A percentile compares a stretch with the other conserved stretches of the same genome.
phyloP scores from a whole-genome alignment of 352 stramenopile genomes.

The Globisporangium spinosum region DNA sequence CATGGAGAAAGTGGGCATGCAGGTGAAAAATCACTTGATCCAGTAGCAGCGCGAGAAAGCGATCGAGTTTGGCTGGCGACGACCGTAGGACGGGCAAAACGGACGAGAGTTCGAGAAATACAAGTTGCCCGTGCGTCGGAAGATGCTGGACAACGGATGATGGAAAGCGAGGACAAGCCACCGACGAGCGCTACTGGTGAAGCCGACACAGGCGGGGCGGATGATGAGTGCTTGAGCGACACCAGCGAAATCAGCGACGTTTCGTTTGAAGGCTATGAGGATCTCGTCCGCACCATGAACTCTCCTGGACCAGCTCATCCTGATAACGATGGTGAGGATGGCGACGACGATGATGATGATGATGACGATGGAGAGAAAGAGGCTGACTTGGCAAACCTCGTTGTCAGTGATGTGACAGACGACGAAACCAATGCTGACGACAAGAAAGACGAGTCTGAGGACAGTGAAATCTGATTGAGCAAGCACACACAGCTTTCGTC shows the following conservation, averaged over 20 bases:
- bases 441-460: slow-evolving; percentile 40
- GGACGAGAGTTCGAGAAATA: slow-evolving; percentile 60
- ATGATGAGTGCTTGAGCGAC: slow-evolving; percentile 27
- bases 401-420: slow-evolving; percentile 50
- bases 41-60: slow-evolving; percentile 60
- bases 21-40: slow-evolving; percentile 51
- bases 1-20: slow-evolving; percentile 42
- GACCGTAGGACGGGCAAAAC: slow-evolving; percentile 63
- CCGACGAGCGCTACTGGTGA: not conserved
- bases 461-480: slow-evolving; percentile 49
- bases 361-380: slow-evolving; percentile 19
- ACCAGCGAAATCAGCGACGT: slow-evolving; percentile 81
- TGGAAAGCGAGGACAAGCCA: slow-evolving; percentile 22
- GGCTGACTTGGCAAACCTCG: slow-evolving; percentile 32
- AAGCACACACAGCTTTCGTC: not conserved
- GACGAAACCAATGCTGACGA: slow-evolving; percentile 28
- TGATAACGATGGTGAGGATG: not conserved
- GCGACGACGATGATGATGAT: slow-evolving; percentile 19
- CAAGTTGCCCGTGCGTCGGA: slow-evolving; percentile 42
- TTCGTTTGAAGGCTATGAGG: slow-evolving; percentile 59
- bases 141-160: slow-evolving; percentile 29
- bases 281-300: slow-evolving; percentile 36
- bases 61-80: slow-evolving; percentile 48
- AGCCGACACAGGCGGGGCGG: slow-evolving; percentile 8
- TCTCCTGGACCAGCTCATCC: not conserved